Base-by-base conservation (phyloP, 164 flowering plant genomes). In the Houttuynia cordata region DNA sequence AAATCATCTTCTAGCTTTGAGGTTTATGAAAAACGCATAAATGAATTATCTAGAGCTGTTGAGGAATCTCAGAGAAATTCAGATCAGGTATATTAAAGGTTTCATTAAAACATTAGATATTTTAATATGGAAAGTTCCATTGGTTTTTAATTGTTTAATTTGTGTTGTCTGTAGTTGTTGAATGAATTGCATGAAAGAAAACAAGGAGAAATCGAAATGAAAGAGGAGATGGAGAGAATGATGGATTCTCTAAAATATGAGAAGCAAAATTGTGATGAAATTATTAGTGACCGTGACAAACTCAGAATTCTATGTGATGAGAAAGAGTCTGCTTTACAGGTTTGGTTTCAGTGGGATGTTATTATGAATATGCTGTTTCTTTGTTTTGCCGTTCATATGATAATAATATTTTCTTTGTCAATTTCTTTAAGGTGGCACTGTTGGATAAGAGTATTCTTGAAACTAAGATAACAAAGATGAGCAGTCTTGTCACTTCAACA, bases 251-350 rank as follows among this genome's bases (percentile, higher is more conserved):
- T 86, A 78, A 76, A 62, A 65, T 65, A 59, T 55, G 90, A 85
- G 67, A 83, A 75, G 71, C 80, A 84, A 63, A 80, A 64, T 59
- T 57, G 83, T n/a, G 72, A 65, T 21, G 83, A 85, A 58, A 67
- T 85, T 64, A 66, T 69, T 10, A 25, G 10, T 59, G 85, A 85
- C 13, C 75, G 80, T 61, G 88, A 84, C 65, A 80, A 71, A 69
- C 79, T 88, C 51, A 74, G 70, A 67, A 72, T 73, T 12, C 63
- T 77, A 40, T 83, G 74, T 60, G 77, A 82, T 39, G 96, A 84
- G 70, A 91, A 82, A 65, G 94, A 88, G 63, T 68, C 76, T 14
- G 79, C 78, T 24, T 78, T 88, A 68, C 97, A 87, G 85, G 99
- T 64, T 13, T 34, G 8, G 21, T 59, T 40, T 62, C 42, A 58